These are phyloP conservation scores for Ascochyta clinopodiicola DNA, from an alignment of 2,329 filamentous ascomycete genomes.

Conservation along the genomic window DNA sequence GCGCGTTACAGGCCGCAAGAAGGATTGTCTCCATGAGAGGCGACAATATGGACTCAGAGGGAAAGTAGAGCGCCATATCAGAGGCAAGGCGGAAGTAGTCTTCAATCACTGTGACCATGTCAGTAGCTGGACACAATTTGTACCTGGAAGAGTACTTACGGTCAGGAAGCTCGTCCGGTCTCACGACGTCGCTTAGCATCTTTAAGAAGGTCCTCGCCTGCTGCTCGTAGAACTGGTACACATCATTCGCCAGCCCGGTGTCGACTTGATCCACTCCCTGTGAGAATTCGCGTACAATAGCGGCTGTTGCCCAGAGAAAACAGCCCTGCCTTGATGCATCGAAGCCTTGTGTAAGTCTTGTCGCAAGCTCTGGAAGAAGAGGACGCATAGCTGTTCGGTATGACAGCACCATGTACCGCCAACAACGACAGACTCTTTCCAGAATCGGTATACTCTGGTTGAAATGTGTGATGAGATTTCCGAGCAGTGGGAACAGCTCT, in stretches of 20 bases:
- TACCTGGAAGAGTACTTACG: conserved; percentile 48
- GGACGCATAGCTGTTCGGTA: conserved; percentile 90
- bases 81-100: conserved; percentile 95
- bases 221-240: conserved; percentile 93
- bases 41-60: conserved; percentile 81
- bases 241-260: conserved; percentile 79
- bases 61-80: conserved; percentile 92
- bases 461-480: conserved; percentile 87
- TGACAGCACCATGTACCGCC: conserved; percentile 95
- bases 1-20: conserved; percentile 82
- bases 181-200: conserved; percentile 81
- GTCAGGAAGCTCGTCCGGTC: conserved; percentile 74
- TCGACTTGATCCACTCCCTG: conserved; percentile 87
- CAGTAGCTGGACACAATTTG: conserved; percentile 15
- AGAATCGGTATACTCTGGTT: conserved; percentile 85
- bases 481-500: conserved; percentile 87
- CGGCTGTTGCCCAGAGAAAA: conserved; percentile 97
- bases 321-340: conserved; percentile 87
- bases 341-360: conserved; percentile 87
- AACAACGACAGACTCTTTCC: conserved; percentile 92
- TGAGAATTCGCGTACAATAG: conserved; percentile 93
- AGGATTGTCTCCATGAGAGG: conserved; percentile 82
- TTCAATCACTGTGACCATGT: conserved; percentile 71
- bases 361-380: conserved; percentile 82
- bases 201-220: conserved; percentile 90